A percentile compares a stretch with the other conserved stretches of the same genome.
phyloP scores from a whole-genome alignment of 1,284 basidiomycete genomes.

The Sanghuangporus baumii region DNA sequence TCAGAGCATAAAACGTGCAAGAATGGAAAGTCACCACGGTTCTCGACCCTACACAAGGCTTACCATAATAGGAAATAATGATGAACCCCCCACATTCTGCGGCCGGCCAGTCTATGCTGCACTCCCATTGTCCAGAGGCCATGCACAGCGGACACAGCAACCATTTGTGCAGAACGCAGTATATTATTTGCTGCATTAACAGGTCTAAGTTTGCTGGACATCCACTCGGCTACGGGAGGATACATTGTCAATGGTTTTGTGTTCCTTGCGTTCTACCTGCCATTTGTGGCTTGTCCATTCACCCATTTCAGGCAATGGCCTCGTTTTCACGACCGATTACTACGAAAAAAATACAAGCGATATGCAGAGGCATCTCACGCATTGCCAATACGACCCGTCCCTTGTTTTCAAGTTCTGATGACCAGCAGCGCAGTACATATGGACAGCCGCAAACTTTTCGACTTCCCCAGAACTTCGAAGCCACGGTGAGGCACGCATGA shows the following conservation, averaged over 20 bases:
- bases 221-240: not conserved
- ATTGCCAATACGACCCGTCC: not conserved
- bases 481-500: not conserved
- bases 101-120: too few relatives aligned
- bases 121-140: too few relatives aligned
- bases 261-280: not conserved
- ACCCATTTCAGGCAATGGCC: not conserved
- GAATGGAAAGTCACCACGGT: too few relatives aligned
- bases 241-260: not conserved
- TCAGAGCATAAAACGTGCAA: too few relatives aligned
- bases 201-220: not conserved
- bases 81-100: too few relatives aligned
- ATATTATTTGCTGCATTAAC: not conserved
- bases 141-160: too few relatives aligned
- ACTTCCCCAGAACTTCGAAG: not conserved
- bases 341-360: conserved; percentile 15
- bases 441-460: not conserved
- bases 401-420: conserved; percentile 11
- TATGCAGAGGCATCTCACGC: not conserved
- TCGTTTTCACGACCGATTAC: not conserved
- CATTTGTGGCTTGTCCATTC: conserved; percentile 7
- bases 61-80: too few relatives aligned
- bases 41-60: too few relatives aligned
- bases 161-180: not conserved
- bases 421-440: not conserved